Base-by-base conservation (phyloP, 2,329 filamentous ascomycete genomes). In the Curvularia lunata region DNA sequence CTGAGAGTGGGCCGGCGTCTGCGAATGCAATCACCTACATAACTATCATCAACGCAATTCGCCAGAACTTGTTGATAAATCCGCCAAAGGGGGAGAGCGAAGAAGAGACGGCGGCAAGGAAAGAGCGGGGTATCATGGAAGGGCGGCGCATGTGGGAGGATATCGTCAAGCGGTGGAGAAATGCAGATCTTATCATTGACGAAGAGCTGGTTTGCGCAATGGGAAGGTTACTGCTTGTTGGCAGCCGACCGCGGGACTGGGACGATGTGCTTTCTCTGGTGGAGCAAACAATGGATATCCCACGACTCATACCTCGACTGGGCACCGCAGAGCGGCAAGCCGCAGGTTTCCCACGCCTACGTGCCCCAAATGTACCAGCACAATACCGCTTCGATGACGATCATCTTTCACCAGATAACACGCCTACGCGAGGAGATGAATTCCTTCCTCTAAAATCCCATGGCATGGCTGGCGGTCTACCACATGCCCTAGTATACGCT, bases 71-170 rank as follows among this genome's bases (percentile, higher is more conserved):
- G 49, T 68, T 69, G 58, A 66, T 67, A 7, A 58, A 65, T 37
- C 60, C 51, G 12, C 73, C 73, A 30, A 65, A 55, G 13, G 72
- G 63, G 19, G 70, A 75, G 54, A 70, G 55, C 9, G 69, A 67
- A 40, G 64, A 69, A 21, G 64, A 74, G 58, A 64, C 56, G 48
- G 68, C 67, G 27, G 61, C 52, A 48, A 67, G 66, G 51, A 75
- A 69, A 46, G 69, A 76, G 19, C 79, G 80, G 32, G 82, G 83
- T 2, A 80, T 96, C 23, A 77, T 84, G 19, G 88, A 92, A 59
- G 91, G 85, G 19, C 87, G 90, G 63, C 80, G 84, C 7, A 81
- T 98, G 18, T 99, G 95, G 95, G 82, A 86, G 42, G 92, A 96
- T 70, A 83, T 96, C 43, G 81, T 92, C 18, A 76, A 81, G n/a